phyloP scores from a whole-genome alignment of 1,284 basidiomycete species.

The Puccinia polysora region DNA sequence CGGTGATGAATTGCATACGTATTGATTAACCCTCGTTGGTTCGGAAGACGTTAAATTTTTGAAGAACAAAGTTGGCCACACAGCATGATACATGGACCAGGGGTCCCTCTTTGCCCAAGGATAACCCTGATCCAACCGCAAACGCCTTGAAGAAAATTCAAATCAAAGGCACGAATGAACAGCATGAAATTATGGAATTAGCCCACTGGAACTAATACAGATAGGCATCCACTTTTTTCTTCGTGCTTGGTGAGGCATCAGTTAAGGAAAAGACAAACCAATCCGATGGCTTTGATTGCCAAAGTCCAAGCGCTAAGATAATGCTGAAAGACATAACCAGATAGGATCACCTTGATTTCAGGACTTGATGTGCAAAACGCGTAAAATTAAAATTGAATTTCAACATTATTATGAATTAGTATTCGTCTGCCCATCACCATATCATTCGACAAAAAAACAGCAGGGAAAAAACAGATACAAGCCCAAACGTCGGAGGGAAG shows the following conservation, averaged over 20 bases:
- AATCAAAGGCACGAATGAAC: too few species aligned
- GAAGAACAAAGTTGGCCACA: constrained; percentile 50
- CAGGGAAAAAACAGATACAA: too few species aligned
- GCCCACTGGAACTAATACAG: too few species aligned
- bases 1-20: too few species aligned
- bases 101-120: constrained; percentile 50
- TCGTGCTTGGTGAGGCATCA: too few species aligned
- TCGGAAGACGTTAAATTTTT: constrained; percentile 34
- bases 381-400: neutral
- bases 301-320: constrained; percentile 70
- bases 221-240: too few species aligned
- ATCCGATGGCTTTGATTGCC: constrained; percentile 39
- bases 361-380: constrained; percentile 55
- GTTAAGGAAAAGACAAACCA: constrained; percentile 14
- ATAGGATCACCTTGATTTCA: constrained; percentile 71
- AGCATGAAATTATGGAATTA: too few species aligned
- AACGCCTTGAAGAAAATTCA: constrained; percentile 47
- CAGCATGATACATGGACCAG: constrained; percentile 52
- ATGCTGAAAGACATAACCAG: constrained; percentile 66
- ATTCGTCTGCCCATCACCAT: too few species aligned
- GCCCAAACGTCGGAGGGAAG: too few species aligned
- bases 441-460: too few species aligned
- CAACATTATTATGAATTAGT: too few species aligned
- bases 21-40: constrained; percentile 43
- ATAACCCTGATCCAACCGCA: constrained; percentile 44